Evolutionary conservation across 306 rosid genomes (phyloP).

Genomic region (Bauhinia variegata): DNA sequence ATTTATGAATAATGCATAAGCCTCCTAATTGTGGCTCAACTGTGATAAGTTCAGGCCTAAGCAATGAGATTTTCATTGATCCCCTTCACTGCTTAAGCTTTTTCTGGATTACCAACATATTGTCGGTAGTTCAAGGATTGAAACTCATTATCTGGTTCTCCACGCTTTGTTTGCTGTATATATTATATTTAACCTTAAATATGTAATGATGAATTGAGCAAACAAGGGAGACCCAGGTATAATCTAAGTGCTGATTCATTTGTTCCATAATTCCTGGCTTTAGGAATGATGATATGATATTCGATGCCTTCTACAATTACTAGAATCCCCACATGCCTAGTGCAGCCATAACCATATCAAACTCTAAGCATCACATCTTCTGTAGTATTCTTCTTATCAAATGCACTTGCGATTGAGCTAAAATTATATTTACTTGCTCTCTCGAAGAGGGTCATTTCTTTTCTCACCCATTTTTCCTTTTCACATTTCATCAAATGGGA

Average conservation of each 20-base stretch:
- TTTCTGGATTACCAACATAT: conserved; percentile 27
- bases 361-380: too few species aligned
- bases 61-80: conserved; percentile 8
- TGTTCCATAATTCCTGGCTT: conserved; percentile 47
- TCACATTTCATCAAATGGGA: too few species aligned
- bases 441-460: too few species aligned
- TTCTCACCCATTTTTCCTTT: too few species aligned
- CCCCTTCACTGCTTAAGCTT: conserved; percentile 16
- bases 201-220: conserved; percentile 47
- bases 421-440: too few species aligned
- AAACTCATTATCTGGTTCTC: conserved; percentile 42
- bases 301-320: conserved; percentile 35
- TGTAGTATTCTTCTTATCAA: too few species aligned
- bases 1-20: too few species aligned
- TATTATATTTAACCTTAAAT: conserved; percentile 34
- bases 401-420: too few species aligned
- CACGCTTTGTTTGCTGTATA: conserved; percentile 41
- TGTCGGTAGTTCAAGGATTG: conserved; percentile 44
- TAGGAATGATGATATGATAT: conserved; percentile 41
- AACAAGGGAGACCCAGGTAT: conserved; percentile 51
- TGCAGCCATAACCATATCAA: conserved; percentile 16
- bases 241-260: conserved; percentile 35
- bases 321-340: conserved; percentile 47
- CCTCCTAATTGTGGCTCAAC: background rate
- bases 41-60: background rate